Percentiles rank a stretch among this genome's conserved stretches.
These are phyloP conservation scores for Pholiota conissans DNA, from an alignment of 768 basidiomycete genomes.

Conservation along the genomic window DNA sequence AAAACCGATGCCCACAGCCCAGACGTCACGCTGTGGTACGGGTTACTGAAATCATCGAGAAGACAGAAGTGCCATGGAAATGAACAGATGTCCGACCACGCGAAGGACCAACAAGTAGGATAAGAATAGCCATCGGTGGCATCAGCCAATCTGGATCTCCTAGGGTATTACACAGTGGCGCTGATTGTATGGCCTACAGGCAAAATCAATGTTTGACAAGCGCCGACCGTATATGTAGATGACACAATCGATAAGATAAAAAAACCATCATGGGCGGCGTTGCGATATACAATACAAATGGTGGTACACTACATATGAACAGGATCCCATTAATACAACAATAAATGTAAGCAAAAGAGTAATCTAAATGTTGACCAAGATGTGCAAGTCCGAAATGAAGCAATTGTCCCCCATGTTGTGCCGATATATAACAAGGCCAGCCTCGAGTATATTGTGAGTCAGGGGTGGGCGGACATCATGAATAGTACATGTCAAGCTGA, in stretches of 20 bases:
- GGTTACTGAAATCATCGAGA: background rate
- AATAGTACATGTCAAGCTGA: background rate
- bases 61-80: background rate
- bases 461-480: background rate
- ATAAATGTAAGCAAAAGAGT: background rate
- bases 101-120: background rate
- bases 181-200: background rate
- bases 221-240: background rate
- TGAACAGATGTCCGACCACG: background rate
- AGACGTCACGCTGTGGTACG: background rate
- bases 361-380: background rate
- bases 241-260: background rate
- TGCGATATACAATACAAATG: background rate
- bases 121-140: background rate
- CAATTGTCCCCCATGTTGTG: background rate
- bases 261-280: background rate
- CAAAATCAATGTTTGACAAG: too few relatives aligned
- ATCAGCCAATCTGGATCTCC: background rate
- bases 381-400: too few relatives aligned
- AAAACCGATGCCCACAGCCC: background rate
- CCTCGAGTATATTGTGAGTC: background rate
- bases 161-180: background rate
- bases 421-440: background rate
- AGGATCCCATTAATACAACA: background rate
- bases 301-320: background rate